phyloP scores from a whole-genome alignment of 345 rosid genomes.

The Noccaea bulbosa region DNA sequence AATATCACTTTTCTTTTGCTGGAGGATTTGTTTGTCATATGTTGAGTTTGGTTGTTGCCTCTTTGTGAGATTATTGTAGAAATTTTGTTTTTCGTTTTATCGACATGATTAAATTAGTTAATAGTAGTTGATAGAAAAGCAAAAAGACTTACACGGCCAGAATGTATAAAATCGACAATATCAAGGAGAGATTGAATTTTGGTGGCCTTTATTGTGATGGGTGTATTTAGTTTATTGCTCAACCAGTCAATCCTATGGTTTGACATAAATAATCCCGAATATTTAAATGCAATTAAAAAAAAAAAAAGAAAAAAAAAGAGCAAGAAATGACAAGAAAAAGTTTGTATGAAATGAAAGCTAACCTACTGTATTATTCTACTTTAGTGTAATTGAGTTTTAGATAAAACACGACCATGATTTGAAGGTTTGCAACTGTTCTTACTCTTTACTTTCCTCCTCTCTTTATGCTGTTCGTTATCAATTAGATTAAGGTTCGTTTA shows the following conservation, averaged over 20 bases:
- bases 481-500: no score
- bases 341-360: constrained; percentile 31
- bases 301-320: not conserved
- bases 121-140: not conserved
- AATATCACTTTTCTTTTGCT: no score
- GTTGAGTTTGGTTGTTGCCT: no score
- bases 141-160: not conserved
- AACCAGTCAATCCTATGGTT: constrained; percentile 32
- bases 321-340: constrained; percentile 30
- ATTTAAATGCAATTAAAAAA: not conserved
- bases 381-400: constrained; percentile 7
- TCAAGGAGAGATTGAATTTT: constrained; percentile 10
- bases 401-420: constrained; percentile 10
- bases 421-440: constrained; percentile 5
- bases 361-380: constrained; percentile 23
- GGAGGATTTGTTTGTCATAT: no score
- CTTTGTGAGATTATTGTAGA: no score
- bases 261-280: constrained; percentile 28
- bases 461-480: no score
- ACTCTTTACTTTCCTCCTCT: no score
- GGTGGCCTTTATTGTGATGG: constrained; percentile 36
- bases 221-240: constrained; percentile 33
- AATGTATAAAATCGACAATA: constrained; percentile 28
- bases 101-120: no score
- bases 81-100: no score